Evolutionary conservation across 2,329 filamentous ascomycete species (phyloP), one percentile per base, ranked within the genome.

Genomic region (Epichloe baconii): DNA sequence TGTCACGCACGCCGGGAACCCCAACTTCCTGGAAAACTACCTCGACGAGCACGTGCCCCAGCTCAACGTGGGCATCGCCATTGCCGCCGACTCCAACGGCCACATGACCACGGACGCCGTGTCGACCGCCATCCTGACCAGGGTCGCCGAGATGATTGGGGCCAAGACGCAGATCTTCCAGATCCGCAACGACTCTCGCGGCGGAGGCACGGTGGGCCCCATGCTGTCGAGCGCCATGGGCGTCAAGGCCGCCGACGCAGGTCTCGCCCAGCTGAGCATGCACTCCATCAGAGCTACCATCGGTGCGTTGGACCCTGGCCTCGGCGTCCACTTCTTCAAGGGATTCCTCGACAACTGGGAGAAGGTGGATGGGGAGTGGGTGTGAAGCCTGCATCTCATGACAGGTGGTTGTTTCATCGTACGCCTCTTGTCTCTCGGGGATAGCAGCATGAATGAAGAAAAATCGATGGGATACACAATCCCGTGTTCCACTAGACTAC

Each of bases 21-120:
- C 93, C 53, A 97, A 97, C 72, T 98, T 97, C 73, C 71, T 88
- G 0, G 76, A 76, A 56, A 80, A 79, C 31, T 97, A 97, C 70
- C 82, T 96, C 17, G 78, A 86, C 52, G 84, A 87, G 60, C 93
- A 98, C 69, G 76, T 87, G 2, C 91, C 93, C 1, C 79, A 86
- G 53, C 79, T 98, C 50, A 98, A 98, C 65, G 80, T 93, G 35
- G 93, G 93, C 37, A 77, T 96, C 35, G 80, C 83, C 15, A 76
- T 98, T 40, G 83, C 81, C 44, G 81, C 82, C 21, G 91, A 97
- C 68, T 81, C 82, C 48, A 96, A 96, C 62, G 93, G 88, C 4
- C 88, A 97, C 70, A 95, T 96, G 87, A 95, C 91, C 3, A 96
- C 91, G 3, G 90, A 97, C 64, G 82, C 84, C 51, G 81, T 95